phyloP scores from a whole-genome alignment of 2,329 filamentous ascomycete species.

The Exserohilum rostratum region DNA sequence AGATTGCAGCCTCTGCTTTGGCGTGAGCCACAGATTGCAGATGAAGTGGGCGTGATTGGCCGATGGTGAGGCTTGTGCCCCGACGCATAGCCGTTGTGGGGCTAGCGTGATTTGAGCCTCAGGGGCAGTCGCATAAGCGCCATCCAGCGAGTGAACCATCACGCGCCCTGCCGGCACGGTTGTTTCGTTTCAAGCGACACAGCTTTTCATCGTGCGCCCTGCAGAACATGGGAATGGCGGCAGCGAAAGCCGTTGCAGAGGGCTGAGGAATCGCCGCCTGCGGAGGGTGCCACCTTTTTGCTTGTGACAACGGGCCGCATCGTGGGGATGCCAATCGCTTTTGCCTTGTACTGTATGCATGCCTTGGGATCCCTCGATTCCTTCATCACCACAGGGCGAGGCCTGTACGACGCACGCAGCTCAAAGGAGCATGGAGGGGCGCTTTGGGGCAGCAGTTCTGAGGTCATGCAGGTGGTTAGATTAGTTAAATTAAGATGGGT shows the following conservation, averaged over 20 bases:
- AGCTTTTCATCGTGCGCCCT: constrained; percentile 27
- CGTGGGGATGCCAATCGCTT: neutral
- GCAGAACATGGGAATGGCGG: constrained; percentile 18
- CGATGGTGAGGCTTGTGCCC: constrained; percentile 13
- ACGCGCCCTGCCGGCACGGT: constrained; percentile 31
- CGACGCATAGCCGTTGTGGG: constrained; percentile 26
- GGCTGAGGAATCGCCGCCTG: constrained; percentile 5
- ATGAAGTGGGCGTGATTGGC: constrained; percentile 25
- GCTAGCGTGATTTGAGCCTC: constrained; percentile 33
- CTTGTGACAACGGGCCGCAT: constrained; percentile 15
- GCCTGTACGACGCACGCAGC: constrained; percentile 28
- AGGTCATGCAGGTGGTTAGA: constrained; percentile 43
- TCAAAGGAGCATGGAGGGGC: constrained; percentile 34
- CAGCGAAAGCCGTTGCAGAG: constrained; percentile 20
- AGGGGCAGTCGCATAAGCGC: constrained; percentile 35
- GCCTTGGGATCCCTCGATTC: neutral
- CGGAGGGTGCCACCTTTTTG: constrained; percentile 18
- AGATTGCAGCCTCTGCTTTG: constrained; percentile 20
- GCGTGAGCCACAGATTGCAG: constrained; percentile 21
- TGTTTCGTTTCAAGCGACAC: constrained; percentile 30
- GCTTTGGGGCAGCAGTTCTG: constrained; percentile 26
- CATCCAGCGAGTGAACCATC: constrained; percentile 25
- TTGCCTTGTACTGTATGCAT: too few relatives aligned
- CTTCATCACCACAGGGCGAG: neutral
- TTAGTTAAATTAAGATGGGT: constrained; percentile 44